phyloP scores from a whole-genome alignment of 106 monocot species.

The Apostasia shenzhenica region DNA sequence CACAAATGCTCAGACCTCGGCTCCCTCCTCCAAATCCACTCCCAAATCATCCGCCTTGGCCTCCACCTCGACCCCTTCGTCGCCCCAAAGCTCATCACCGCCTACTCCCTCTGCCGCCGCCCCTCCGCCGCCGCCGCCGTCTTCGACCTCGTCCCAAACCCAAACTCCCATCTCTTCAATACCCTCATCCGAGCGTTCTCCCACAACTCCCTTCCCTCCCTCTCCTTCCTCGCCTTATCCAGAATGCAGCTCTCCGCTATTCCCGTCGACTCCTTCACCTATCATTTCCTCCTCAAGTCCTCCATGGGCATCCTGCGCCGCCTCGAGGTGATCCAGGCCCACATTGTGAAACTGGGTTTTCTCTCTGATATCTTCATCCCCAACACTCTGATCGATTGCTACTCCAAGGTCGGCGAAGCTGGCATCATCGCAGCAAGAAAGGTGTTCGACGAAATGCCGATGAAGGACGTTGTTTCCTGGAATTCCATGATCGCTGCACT shows the following conservation, averaged over 20 bases:
- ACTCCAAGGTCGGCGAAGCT: slow-evolving; percentile 24
- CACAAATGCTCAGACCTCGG: slow-evolving; percentile 25
- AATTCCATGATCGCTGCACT: slow-evolving; percentile 64
- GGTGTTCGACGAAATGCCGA: slow-evolving; percentile 56
- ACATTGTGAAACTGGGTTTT: slow-evolving; percentile 53
- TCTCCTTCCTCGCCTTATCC: slow-evolving; percentile 33
- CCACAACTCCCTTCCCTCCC: slow-evolving; percentile 14
- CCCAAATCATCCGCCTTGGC: slow-evolving; percentile 33
- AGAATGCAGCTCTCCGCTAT: slow-evolving; percentile 29
- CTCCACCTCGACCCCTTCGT: slow-evolving; percentile 56
- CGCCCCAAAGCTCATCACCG: slow-evolving; percentile 55
- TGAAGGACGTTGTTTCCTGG: slow-evolving; percentile 55
- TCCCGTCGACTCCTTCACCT: slow-evolving; percentile 62
- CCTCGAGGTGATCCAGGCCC: slow-evolving; percentile 50
- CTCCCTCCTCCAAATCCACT: slow-evolving; percentile 43
- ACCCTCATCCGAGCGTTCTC: slow-evolving; percentile 56
- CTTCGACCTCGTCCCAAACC: slow-evolving; percentile 40
- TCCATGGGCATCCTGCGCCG: slow-evolving; percentile 13
- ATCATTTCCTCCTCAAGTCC: slow-evolving; percentile 65
- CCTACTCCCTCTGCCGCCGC: slow-evolving; percentile 48
- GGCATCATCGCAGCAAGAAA: slow-evolving; percentile 21
- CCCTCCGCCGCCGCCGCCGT: slow-evolving; percentile 19
- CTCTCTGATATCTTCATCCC: slow-evolving; percentile 55
- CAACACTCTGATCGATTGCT: slow-evolving; percentile 62
- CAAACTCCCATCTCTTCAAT: slow-evolving; percentile 59